Conservation (phyloP, 176 grass and related monocot species). For the Neostapfia colusana region DNA sequence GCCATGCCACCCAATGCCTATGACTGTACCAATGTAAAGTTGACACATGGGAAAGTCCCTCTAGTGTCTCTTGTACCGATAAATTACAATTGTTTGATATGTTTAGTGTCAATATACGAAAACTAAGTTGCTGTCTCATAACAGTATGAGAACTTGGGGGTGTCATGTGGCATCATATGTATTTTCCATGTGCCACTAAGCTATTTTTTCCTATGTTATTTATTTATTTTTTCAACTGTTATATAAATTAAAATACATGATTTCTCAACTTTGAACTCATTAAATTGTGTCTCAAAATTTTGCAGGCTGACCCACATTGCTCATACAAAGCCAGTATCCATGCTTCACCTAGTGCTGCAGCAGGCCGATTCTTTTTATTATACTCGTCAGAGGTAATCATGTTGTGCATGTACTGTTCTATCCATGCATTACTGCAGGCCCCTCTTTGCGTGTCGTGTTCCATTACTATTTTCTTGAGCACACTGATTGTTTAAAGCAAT, state of each 20-base stretch:
- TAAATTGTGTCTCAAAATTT: conserved; percentile 32
- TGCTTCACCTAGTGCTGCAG: conserved; percentile 68
- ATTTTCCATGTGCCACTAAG: conserved; percentile 5
- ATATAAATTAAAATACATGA: conserved; percentile 4
- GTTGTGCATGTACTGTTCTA: conserved; percentile 1
- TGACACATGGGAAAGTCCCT: not conserved
- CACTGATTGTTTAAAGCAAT: conserved; percentile 25
- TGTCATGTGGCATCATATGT: conserved; percentile 19
- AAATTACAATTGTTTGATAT: not conserved
- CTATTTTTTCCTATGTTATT: conserved; percentile 19
- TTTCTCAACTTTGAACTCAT: conserved; percentile 32
- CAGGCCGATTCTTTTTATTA: conserved; percentile 80
- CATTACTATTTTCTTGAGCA: conserved; percentile 6
- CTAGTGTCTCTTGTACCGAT: not conserved
- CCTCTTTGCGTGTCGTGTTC: conserved; percentile 2
- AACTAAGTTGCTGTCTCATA: not conserved
- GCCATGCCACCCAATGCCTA: not conserved
- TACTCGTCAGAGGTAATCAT: conserved; percentile 82
- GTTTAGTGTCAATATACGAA: conserved; percentile 3
- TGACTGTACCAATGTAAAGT: not conserved
- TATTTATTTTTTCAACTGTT: not conserved
- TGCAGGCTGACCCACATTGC: conserved; percentile 94
- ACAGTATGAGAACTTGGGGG: not conserved
- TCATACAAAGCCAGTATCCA: conserved; percentile 68
- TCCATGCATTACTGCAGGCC: conserved; percentile 11